Base-by-base conservation (phyloP, 176 grass and related monocot genomes). In the Zizania latifolia region DNA sequence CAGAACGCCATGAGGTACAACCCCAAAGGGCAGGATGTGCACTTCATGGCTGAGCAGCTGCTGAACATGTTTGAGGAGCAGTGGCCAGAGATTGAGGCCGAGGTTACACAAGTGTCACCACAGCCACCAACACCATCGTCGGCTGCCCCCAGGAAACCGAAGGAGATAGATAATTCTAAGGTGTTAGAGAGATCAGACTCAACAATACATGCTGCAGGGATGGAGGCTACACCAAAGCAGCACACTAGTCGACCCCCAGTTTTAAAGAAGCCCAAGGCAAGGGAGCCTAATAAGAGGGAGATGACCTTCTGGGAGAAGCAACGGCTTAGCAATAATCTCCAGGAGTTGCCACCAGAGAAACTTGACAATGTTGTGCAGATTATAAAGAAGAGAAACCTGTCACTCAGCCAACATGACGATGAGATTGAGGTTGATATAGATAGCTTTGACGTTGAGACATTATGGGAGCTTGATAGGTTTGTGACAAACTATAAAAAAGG, bases 401-500 rank as follows among this genome's bases (percentile, higher is more conserved):
- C 87, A 62, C 81, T 93, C 27, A 85, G 78, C 71, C 91, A 93
- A 65, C 87, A 93, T 72, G 91, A 93, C 2, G 91, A 93, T 83
- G 91, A 93, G 78, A 93, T 93, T 67, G 91, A 93, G 79, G 91
- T 93, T 69, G 91, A 93, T 85, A 93, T 93, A 45, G 91, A 93
- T 85, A 93, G 91, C 62, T 83, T 93, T 39, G 91, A 93, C 83
- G 91, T 87, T 1, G 91, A 90, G 79, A 93, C 91, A 29, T 86
- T 93, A 34, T 93, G 91, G 91, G 91, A 93, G 58, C 91, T 93
- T 48, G 91, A 90, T 77, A 87, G 91, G 32, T 93, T 93, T 43
- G 86, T 93, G 23, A 93, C 84, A 3, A 93, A 93, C 64, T 93
- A 93, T 66, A 90, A 85, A 29, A 93, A 93, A 82, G 87, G 82